Evolutionary conservation across 202 grass and related monocot genomes (phyloP).

Genomic region (Cymbopogon flexuosus): DNA sequence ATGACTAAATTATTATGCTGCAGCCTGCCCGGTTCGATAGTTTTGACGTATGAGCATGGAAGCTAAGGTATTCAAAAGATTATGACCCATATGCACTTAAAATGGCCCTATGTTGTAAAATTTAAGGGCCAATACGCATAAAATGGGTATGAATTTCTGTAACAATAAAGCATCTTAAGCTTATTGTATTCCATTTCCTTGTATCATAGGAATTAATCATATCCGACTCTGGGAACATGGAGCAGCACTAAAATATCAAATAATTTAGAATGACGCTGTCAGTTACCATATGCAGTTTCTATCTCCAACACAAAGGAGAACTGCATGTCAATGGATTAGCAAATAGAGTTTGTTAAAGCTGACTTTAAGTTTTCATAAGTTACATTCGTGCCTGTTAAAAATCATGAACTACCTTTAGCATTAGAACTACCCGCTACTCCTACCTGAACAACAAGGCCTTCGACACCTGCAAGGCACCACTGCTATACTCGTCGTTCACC

Average conservation of each 20-base stretch:
- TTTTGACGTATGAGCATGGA: not conserved
- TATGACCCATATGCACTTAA: not conserved
- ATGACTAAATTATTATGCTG: conserved; percentile 20
- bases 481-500: not conserved
- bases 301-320: not conserved
- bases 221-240: too few relatives aligned
- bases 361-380: not conserved
- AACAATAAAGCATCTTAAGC: too few relatives aligned
- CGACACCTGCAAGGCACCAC: not conserved
- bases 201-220: too few relatives aligned
- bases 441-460: not conserved
- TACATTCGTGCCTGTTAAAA: not conserved
- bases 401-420: not conserved
- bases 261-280: not conserved
- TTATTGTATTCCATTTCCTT: too few relatives aligned
- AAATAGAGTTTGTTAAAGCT: not conserved
- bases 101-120: not conserved
- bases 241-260: not conserved
- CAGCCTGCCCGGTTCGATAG: not conserved
- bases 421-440: not conserved
- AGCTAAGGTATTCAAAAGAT: conserved; percentile 6
- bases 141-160: not conserved
- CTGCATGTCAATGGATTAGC: not conserved
- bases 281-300: not conserved
- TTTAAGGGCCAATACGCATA: not conserved